These are phyloP conservation scores for Verticillium alfalfae DNA, from an alignment of 2,329 filamentous ascomycete species.

Conservation along the genomic window DNA sequence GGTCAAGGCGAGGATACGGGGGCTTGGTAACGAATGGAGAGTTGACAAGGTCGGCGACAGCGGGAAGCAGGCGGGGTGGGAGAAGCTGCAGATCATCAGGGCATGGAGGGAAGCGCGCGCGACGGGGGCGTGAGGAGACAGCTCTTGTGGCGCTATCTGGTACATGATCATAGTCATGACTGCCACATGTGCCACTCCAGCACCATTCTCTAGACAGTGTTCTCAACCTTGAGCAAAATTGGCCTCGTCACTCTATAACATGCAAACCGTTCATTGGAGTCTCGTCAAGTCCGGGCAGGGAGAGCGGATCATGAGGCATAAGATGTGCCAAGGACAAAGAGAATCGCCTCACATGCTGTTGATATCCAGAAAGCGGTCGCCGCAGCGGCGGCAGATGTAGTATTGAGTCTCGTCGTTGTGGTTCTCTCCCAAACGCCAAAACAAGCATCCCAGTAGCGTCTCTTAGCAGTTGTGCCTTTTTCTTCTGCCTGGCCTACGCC, in stretches of 20 bases:
- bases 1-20: conserved; percentile 52
- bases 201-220: no score
- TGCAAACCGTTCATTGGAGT: no score
- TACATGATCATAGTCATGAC: no score
- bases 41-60: conserved; percentile 75
- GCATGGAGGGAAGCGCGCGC: conserved; percentile 60
- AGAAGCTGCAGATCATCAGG: conserved; percentile 83
- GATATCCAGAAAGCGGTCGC: not conserved
- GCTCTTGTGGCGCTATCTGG: no score
- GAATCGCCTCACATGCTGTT: not conserved
- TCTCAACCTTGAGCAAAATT: no score
- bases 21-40: conserved; percentile 56
- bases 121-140: not conserved
- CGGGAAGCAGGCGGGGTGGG: conserved; percentile 87
- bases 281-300: no score
- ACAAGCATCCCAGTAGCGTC: not conserved
- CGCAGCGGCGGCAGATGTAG: not conserved
- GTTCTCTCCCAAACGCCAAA: conserved; percentile 1
- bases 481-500: not conserved
- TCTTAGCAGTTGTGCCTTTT: not conserved
- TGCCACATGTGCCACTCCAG: no score
- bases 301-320: no score
- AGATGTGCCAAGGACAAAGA: not conserved
- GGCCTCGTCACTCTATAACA: no score
- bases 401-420: not conserved